A percentile compares a stretch with the other conserved stretches of the same genome.
These are phyloP conservation scores for Hibiscus trionum DNA, from an alignment of 345 rosid genomes.

Conservation along the genomic window DNA sequence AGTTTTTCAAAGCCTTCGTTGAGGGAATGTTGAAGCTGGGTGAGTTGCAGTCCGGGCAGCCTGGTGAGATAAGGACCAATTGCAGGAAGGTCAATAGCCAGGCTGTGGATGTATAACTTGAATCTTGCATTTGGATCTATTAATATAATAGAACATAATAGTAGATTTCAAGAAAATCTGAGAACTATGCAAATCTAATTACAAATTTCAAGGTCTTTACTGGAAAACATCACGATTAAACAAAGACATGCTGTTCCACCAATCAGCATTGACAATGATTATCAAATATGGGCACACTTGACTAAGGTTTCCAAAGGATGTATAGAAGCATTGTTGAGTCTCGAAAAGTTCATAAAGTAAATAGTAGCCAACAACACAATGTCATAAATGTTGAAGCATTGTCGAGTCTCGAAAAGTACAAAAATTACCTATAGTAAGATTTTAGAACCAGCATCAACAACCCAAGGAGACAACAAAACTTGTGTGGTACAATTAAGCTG, in stretches of 20 bases:
- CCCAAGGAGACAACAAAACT: neutral
- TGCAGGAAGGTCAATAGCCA: slow-evolving; percentile 55
- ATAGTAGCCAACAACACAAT: neutral
- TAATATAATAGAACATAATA: neutral
- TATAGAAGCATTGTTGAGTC: no score
- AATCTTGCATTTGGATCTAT: slow-evolving; percentile 8
- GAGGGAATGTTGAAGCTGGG: slow-evolving; percentile 90
- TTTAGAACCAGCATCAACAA: neutral
- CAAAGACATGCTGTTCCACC: no score
- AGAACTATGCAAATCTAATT: neutral
- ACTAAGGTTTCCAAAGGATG: no score
- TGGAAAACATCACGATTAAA: neutral
- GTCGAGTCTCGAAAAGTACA: neutral
- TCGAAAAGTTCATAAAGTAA: neutral
- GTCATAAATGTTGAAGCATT: neutral
- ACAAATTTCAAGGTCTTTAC: no score
- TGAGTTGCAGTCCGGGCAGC: slow-evolving; percentile 58
- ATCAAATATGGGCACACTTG: no score
- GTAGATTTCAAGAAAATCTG: neutral
- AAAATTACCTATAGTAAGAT: slow-evolving; percentile 6
- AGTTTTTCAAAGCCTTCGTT: slow-evolving; percentile 55
- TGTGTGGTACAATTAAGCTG: slow-evolving; percentile 30
- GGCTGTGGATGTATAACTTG: slow-evolving; percentile 22
- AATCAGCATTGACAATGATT: no score
- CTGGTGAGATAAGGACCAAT: slow-evolving; percentile 64